Percentiles rank a stretch among this genome's conserved stretches.
phyloP scores from a whole-genome alignment of 305 asterid species.

The Nicotiana rustica region DNA sequence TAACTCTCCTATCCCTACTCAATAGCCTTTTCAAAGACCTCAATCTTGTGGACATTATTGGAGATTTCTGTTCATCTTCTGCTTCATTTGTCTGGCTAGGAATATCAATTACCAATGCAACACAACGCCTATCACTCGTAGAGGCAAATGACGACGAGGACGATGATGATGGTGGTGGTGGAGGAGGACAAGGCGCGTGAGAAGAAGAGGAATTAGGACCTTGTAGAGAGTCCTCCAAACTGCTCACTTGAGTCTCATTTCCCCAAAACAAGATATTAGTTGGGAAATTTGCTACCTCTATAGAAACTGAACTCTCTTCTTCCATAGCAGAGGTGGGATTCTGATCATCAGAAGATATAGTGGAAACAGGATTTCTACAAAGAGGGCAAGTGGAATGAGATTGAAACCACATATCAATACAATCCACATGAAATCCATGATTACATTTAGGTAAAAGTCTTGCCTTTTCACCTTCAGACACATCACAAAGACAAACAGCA shows the following conservation, averaged over 20 bases:
- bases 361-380: constrained; percentile 66
- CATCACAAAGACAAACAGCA: constrained; percentile 80
- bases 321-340: constrained; percentile 32
- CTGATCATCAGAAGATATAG: constrained; percentile 20
- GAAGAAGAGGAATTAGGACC: constrained; percentile 35
- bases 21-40: constrained; percentile 80
- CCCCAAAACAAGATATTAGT: constrained; percentile 90
- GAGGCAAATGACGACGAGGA: constrained; percentile 49
- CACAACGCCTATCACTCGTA: constrained; percentile 44
- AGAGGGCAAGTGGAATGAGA: constrained; percentile 93
- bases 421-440: constrained; percentile 86
- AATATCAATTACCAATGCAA: constrained; percentile 56
- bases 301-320: constrained; percentile 43
- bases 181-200: constrained; percentile 40
- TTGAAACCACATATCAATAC: constrained; percentile 96
- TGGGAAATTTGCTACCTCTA: constrained; percentile 66
- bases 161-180: not conserved
- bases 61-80: constrained; percentile 63
- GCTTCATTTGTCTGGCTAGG: constrained; percentile 62
- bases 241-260: constrained; percentile 67
- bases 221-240: constrained; percentile 51
- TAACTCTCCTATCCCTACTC: constrained; percentile 70
- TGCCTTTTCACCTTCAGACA: constrained; percentile 76
- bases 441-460: constrained; percentile 83
- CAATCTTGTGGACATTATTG: constrained; percentile 60